Evolutionary conservation across 148 eudicot genomes (phyloP), one percentile per base, ranked within the genome.

Genomic region (Bassia scoparia): DNA sequence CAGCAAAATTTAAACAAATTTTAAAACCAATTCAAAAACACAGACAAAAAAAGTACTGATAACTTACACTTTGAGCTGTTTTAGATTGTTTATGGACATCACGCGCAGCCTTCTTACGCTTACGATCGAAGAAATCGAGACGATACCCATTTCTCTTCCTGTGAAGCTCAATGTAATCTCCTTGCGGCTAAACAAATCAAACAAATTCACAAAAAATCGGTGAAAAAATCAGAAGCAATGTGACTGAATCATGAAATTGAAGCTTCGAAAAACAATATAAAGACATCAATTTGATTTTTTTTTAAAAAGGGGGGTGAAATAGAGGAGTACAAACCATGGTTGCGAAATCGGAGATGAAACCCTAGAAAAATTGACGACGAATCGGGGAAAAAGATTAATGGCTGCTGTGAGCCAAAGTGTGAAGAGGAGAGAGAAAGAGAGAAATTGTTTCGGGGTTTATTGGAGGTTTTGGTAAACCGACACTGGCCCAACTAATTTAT

Each of bases 51-150:
- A 44, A 60, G 20, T 0, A 62, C 2, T 62, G 13, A 62, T 17
- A 60, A 5, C 16, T 44, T 13, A 95, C 99, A 46, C 78, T 86
- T 74, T 91, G 97, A 23, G 97, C 97, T 34, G 77, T 54, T 67
- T 85, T 73, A 35, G 99, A 91, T 27, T 77, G 82, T 84, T 79
- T 76, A 78, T 92, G 89, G 76, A 79, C 88, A 79, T 86, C 86
- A 75, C 97, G 94, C 44, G 99, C 99, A 61, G 82, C 86, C 85
- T 78, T 88, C 90, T 95, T 95, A 26, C 97, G 93, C 76, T 89
- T 86, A 64, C 99, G 91, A 86, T 91, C 97, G 67, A 80, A 81
- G 81, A 86, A 85, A 76, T 95, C 97, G 76, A 60, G 87, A 67
- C 99, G 91, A 49, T 77, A 75, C n/a, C 99, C 99, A 89, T 87